Percentiles rank a stretch among this genome's conserved stretches.
These are phyloP conservation scores for Russula sp. DNA, from an alignment of 768 basidiomycete genomes.

Conservation along the genomic window DNA sequence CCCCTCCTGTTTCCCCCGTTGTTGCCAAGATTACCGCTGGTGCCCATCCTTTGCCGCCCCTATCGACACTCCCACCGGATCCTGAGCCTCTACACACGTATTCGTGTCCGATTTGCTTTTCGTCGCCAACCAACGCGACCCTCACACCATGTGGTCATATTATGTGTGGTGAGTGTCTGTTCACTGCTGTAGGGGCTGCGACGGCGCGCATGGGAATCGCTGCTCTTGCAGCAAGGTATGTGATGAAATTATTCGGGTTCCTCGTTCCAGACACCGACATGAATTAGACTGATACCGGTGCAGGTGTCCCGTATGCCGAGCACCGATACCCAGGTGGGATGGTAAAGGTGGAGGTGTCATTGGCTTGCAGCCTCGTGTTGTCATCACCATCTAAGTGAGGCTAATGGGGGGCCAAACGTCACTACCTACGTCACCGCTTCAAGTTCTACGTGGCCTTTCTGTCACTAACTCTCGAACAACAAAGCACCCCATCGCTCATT, in stretches of 20 bases:
- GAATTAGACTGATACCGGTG: neutral
- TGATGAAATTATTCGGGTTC: neutral
- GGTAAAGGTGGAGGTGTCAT: conserved; percentile 22
- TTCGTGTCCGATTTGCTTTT: conserved; percentile 21
- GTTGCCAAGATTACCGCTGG: neutral
- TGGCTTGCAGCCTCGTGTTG: conserved; percentile 19
- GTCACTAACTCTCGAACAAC: neutral
- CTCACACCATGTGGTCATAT: conserved; percentile 23
- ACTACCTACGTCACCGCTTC: neutral
- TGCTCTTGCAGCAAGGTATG: conserved; percentile 19
- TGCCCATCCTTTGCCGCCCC: neutral
- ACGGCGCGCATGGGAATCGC: conserved; percentile 16
- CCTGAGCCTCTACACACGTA: conserved; percentile 20
- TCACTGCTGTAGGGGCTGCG: conserved; percentile 19
- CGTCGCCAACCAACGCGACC: conserved; percentile 19
- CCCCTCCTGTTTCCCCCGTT: conserved; percentile 10
- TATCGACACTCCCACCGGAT: neutral
- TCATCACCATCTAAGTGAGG: conserved; percentile 13
- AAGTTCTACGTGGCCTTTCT: neutral
- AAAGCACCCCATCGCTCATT: neutral
- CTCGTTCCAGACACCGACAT: neutral
- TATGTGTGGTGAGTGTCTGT: conserved; percentile 22
- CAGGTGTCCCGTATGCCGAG: conserved; percentile 23
- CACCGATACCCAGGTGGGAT: conserved; percentile 20
- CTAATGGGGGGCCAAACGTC: neutral